Evolutionary conservation across 139 green algal genomes (phyloP), one percentile per base, ranked within the genome.

Genomic region (Parachlorella kessleri): DNA sequence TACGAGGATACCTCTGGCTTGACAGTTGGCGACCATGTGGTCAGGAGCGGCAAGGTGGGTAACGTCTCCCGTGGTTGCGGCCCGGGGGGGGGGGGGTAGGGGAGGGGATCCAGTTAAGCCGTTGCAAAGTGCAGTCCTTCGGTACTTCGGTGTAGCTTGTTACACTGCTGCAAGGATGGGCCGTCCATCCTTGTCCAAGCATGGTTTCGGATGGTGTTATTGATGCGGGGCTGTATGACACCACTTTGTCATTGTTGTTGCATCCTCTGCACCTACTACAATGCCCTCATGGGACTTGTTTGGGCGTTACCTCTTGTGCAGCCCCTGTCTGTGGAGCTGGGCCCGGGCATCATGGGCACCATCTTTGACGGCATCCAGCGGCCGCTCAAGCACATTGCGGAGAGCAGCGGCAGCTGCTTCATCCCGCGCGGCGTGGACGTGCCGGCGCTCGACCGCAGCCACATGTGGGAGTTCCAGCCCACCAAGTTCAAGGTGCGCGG

Each of bases 301-400:
- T n/a, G n/a, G n/a, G n/a, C n/a, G n/a, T n/a, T n/a, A n/a, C 18
- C 55, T 5, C 21, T 48, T 0, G 35, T 81, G 83, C 89, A 97
- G 91, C 96, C 96, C 5, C 87, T 99, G 71, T 97, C 91, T 30
- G 95, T 99, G 78, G 95, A 99, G 87, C 91, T 99, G 39, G 96
- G 96, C 32, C 96, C 97, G 53, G 97, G 97, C 55, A 92, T 99
- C 81, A 81, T 99, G 80, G 94, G 92, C 81, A 97, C 96, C 80
- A 99, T 99, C 55, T 99, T 99, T 81, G 97, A 99, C 75, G 97
- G 97, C 33, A 99, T 99, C 70, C 97, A 99, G 89, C 92, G 97
- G n/a, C 97, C 97, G 6, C 88, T 99, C 9, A 97, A 96, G 84
- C 79, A 83, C 21, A 99, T 99, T 83, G 96, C 97, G 23, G 37